Base-by-base conservation (phyloP, 192 early-diverging fungal genomes). In the Gryganskiella cystojenkinii region DNA sequence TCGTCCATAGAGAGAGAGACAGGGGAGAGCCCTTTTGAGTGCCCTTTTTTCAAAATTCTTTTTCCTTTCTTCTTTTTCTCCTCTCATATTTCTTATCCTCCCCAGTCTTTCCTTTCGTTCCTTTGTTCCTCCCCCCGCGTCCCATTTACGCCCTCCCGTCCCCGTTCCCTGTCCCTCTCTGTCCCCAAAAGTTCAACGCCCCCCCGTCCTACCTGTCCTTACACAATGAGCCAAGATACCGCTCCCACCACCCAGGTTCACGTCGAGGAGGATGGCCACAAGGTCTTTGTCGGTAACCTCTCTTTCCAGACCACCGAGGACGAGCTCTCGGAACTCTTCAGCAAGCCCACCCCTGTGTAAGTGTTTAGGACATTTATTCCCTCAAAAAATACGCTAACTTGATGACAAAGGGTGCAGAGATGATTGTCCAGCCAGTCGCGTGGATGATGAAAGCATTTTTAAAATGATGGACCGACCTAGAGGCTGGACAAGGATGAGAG, bases 271-370 rank as follows among this genome's bases (percentile, higher is more conserved):
- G 61, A 72, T 61, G 83, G 72, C 56, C 67, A 84, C 85, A 95
- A 97, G 89, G 94, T 95, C 49, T 99, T 98, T 89, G 94, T 96
- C 33, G 95, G 97, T 55, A 99, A 99, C 88, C 86, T 99, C 61
- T 82, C 95, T 27, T 98, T 96, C 87, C 80, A 87, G 75, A 94
- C 94, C 59, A 96, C 87, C 42, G 89, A 96, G 76, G 90, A 85
- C 45, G 86, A 91, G 78, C 88, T 99, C 44, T 80, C 82, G 54
- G 88, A 91, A 35, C 90, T 91, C 79, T 98, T 97, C 80, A 81
- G 79, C 71, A 62, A 80, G 28, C 83, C 88, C 47, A 92, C 88
- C 63, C 85, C 90, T 70, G 93, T 95, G 89, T 92, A 89, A 86
- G 92, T n/a, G n/a, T n/a, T n/a, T n/a, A n/a, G n/a, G n/a, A n/a